Evolutionary conservation across 345 rosid species (phyloP), one percentile per base, ranked within the genome.

Genomic region (Gossypium longicalyx): DNA sequence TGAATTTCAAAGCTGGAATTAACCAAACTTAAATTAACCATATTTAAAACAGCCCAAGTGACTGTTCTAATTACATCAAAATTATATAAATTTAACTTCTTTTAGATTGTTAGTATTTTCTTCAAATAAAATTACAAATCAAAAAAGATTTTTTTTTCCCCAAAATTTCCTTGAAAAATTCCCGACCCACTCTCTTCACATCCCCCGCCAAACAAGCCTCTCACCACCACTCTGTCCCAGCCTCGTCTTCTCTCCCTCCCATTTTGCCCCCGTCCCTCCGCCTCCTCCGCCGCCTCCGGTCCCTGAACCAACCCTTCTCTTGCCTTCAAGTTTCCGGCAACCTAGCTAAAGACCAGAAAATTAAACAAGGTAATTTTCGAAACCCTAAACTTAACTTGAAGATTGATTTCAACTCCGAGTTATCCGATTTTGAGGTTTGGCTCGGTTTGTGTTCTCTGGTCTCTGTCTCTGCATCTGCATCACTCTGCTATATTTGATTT

Each of bases 181-280:
- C 61, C 61, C 61, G 60, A 56, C 61, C 61, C 27, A 56, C 60
- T 19, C 23, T 57, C 29, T 19, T 57, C 27, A n/a, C 60, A 56
- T 56, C 29, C 27, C 52, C 61, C 61, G 61, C 61, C 61, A 57
- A 57, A 57, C 12, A 57, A 57, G 61, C 25, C 61, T 57, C 61
- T 20, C 27, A 10, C 61, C 61, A 10, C 29, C 61, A 11, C 29
- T 57, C 61, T 57, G 61, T 10, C 61, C 13, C 27, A 9, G 1
- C 6, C 12, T 54, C 58, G 22, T 54, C 22, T 54, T 54, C 59
- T 54, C 23, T n/a, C 2, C 53, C n/a, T 56, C 41, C 41, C 41
- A 34, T 34, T 34, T 34, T 34, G 41, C 41, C 41, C 41, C 41
- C 6, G 7, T 5, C 41, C 41, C 22, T 54, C 19, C 23, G n/a